phyloP scores from a whole-genome alignment of 371 early-diverging fungal genomes.

The Saksenaea oblongispora region DNA sequence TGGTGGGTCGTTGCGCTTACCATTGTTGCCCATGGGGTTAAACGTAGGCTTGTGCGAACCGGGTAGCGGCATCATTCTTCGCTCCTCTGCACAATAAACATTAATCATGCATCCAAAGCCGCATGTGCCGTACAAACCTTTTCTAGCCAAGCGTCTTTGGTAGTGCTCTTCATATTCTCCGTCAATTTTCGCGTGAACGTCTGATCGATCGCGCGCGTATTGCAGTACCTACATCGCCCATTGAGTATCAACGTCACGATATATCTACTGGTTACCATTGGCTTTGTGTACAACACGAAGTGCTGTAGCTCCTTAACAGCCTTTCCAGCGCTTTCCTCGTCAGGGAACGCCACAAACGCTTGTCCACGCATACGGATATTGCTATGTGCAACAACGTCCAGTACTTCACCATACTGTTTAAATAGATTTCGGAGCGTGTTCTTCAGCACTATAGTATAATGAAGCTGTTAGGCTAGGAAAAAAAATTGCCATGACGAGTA shows the following conservation, averaged over 20 bases:
- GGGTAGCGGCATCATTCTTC: constrained; percentile 36
- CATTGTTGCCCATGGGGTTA: constrained; percentile 22
- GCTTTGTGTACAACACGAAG: constrained; percentile 77
- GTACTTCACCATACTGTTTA: constrained; percentile 68
- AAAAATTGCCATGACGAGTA: constrained; percentile 23
- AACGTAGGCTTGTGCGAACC: constrained; percentile 47
- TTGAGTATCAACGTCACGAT: neutral
- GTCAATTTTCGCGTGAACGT: constrained; percentile 76
- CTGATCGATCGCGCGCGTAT: constrained; percentile 81
- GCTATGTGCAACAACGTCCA: constrained; percentile 69
- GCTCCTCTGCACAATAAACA: constrained; percentile 22
- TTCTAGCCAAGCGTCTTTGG: constrained; percentile 53
- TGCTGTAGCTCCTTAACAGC: constrained; percentile 87
- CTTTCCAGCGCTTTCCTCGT: constrained; percentile 69
- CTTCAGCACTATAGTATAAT: constrained; percentile 72
- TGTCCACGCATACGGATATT: constrained; percentile 80
- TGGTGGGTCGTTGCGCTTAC: neutral
- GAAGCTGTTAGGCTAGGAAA: neutral
- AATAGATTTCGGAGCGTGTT: constrained; percentile 81
- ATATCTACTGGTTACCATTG: constrained; percentile 60
- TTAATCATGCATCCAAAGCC: neutral
- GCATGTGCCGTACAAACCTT: constrained; percentile 41
- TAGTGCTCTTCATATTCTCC: constrained; percentile 68
- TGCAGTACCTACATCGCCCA: constrained; percentile 59
- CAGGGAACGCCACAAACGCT: constrained; percentile 74